A percentile compares a stretch with the other conserved stretches of the same genome.
These are phyloP conservation scores for Mycena galericulata DNA, from an alignment of 768 basidiomycete species.

Conservation along the genomic window DNA sequence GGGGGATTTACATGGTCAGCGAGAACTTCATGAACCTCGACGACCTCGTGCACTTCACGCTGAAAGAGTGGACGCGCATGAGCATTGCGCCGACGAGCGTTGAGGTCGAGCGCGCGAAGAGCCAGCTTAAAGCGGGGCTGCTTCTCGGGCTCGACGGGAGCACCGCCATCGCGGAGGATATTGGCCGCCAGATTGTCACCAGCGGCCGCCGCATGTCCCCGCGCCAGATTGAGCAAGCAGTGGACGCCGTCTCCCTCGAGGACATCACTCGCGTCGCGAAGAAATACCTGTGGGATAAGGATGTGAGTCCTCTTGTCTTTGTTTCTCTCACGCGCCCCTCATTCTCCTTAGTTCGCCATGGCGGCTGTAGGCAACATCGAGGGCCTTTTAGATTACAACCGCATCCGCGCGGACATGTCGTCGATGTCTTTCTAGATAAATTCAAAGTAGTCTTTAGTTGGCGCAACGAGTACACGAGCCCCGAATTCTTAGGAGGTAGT, in stretches of 20 bases:
- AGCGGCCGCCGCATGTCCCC: conserved; percentile 92
- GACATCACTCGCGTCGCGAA: conserved; percentile 96
- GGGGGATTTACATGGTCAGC: conserved; percentile 97
- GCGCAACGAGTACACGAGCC: no score
- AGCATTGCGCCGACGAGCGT: conserved; percentile 83
- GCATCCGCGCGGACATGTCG: conserved; percentile 86
- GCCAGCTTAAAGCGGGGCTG: conserved; percentile 95
- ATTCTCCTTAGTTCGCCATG: conserved; percentile 71
- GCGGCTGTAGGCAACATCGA: conserved; percentile 93
- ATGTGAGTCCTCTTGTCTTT: conserved; percentile 62
- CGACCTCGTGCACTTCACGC: conserved; percentile 92
- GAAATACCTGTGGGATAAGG: conserved; percentile 98
- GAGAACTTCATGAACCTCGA: conserved; percentile 96
- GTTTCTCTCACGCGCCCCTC: conserved; percentile 6
- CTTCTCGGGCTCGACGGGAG: conserved; percentile 94
- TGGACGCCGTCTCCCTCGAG: conserved; percentile 88
- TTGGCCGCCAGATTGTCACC: conserved; percentile 97
- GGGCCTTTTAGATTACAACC: conserved; percentile 95
- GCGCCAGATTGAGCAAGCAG: conserved; percentile 91
- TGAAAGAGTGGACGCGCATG: conserved; percentile 97
- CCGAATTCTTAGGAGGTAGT: no score
- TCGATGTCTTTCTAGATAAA: conserved; percentile 75
- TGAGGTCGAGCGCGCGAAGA: conserved; percentile 98
- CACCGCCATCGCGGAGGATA: conserved; percentile 96
- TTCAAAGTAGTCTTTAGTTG: no score